These are phyloP conservation scores for Adansonia gregorii DNA, from an alignment of 441 rosid genomes.

Conservation along the genomic window DNA sequence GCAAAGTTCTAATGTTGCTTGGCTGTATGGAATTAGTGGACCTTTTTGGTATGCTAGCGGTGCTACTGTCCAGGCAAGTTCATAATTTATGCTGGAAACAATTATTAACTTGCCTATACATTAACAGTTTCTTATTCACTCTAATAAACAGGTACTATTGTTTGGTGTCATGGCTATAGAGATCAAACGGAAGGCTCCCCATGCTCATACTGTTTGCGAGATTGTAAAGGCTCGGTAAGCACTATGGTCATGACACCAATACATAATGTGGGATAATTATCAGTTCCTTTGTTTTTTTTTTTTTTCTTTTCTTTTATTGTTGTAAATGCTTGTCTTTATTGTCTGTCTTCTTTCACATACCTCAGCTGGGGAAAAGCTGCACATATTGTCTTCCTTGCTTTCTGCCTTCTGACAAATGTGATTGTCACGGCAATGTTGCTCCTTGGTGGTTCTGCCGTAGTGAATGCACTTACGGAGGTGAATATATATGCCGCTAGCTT, in stretches of 20 bases:
- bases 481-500: conserved; percentile 90
- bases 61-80: conserved; percentile 77
- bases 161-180: conserved; percentile 96
- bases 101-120: neutral
- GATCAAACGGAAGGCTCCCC: conserved; percentile 92
- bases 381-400: conserved; percentile 75
- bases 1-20: conserved; percentile 96
- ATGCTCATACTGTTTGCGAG: conserved; percentile 93
- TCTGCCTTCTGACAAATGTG: conserved; percentile 80
- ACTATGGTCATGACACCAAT: neutral
- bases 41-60: conserved; percentile 99
- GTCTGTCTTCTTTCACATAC: neutral
- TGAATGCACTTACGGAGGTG: conserved; percentile 89
- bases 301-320: too few relatives aligned
- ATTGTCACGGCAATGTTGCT: conserved; percentile 89
- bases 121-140: neutral
- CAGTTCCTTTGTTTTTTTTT: neutral
- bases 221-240: conserved; percentile 86
- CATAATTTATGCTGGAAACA: conserved; percentile 16
- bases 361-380: conserved; percentile 92
- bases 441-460: conserved; percentile 96
- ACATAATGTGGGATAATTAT: neutral
- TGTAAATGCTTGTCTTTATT: neutral
- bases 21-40: conserved; percentile 92
- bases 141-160: conserved; percentile 60